Evolutionary conservation across 1,284 basidiomycete species (phyloP), one percentile per base, ranked within the genome.

Genomic region (Moesziomyces antarcticus): DNA sequence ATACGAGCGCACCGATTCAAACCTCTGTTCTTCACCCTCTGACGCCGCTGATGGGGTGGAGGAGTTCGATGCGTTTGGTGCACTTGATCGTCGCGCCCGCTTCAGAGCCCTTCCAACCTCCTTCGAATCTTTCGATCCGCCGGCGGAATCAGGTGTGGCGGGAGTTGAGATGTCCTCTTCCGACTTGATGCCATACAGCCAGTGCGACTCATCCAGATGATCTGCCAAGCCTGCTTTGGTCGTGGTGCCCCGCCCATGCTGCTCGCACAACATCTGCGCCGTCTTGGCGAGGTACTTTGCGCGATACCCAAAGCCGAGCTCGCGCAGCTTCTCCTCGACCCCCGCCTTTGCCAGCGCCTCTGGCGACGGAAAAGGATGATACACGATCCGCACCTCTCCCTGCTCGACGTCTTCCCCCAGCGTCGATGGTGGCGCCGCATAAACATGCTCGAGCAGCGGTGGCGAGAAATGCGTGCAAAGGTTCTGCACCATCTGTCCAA

Each of bases 221-320:
- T 54, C 50, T 0, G 40, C 45, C 20, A 50, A 7, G 14, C 21
- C 3, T 53, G 33, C 14, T 16, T 16, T 37, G 5, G 35, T 16
- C 14, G 13, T 18, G 3, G 3, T 18, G 3, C 14, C 10, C 16
- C 13, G 13, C 1, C 43, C 50, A 8, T 75, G 72, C 48, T 40
- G 88, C 2, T 91, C 88, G 24, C 83, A 78, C 3, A 98, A 88
- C 87, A 92, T 91, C 52, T 89, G 87, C 0, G 96, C 91, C 0
- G 94, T 93, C 47, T 89, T 88, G 51, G 93, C 90, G 43, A 99
- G 91, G 81, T 92, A 99, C 50, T 91, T 88, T 0, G 97, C 95
- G 40, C 97, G 90, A 82, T 99, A 99, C 1, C 97, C 97, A 85
- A 99, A 99, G 0, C 96, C 95, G 11, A 99, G 87, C 3, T 88